A percentile compares a stretch with the other conserved stretches of the same genome.
These are phyloP conservation scores for Trypanosoma caninum DNA, from an alignment of 208 protist genomes.

Conservation along the genomic window DNA sequence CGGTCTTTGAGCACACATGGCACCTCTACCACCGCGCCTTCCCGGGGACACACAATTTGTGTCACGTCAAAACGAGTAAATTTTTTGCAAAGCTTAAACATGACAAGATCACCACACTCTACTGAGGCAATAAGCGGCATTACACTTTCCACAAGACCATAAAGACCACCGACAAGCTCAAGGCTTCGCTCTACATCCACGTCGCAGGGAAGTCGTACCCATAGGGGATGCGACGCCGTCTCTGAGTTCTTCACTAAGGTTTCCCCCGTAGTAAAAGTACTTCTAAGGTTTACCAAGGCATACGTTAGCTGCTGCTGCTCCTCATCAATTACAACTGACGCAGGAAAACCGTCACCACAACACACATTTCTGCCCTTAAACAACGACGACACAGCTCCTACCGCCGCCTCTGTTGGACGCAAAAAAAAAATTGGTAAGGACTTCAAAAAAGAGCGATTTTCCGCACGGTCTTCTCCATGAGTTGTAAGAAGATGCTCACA, in stretches of 20 bases:
- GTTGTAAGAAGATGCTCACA: constrained; percentile 13
- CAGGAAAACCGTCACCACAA: constrained; percentile 12
- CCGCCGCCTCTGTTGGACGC: neutral
- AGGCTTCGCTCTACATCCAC: constrained; percentile 30
- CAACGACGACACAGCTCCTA: neutral
- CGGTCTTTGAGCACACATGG: constrained; percentile 20
- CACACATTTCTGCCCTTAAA: neutral
- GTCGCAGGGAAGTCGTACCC: constrained; percentile 34
- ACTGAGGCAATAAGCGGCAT: constrained; percentile 40
- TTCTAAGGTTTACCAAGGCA: constrained; percentile 12
- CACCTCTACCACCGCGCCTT: constrained; percentile 26
- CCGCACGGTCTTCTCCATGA: neutral
- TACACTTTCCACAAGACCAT: constrained; percentile 37
- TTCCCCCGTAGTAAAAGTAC: neutral
- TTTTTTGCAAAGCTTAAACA: constrained; percentile 24
- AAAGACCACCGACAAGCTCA: constrained; percentile 29
- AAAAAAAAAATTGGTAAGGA: neutral
- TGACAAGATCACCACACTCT: constrained; percentile 45
- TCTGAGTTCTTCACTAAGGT: neutral
- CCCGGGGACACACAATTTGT: constrained; percentile 6
- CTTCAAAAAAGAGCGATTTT: neutral
- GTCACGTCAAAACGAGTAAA: constrained; percentile 18
- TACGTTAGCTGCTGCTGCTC: constrained; percentile 6
- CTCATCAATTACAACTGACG: constrained; percentile 22
- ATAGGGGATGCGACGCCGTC: constrained; percentile 25